Evolutionary conservation across 2,329 filamentous ascomycete species (phyloP), one percentile per base, ranked within the genome.

Genomic region (Arachnomyces sp.): DNA sequence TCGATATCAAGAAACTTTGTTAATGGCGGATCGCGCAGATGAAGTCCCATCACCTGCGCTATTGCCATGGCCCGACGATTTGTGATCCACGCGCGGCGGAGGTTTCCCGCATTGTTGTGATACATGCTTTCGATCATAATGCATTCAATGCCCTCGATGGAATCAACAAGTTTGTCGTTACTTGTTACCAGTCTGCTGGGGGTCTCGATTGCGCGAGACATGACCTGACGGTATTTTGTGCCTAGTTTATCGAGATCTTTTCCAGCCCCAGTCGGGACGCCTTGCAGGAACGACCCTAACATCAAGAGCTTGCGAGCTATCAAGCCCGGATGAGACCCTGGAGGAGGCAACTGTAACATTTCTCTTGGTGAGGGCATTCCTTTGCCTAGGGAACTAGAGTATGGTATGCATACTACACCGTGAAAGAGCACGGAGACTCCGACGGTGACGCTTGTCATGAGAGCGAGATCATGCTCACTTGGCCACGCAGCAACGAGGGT

Each of bases 221-320:
- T 61, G 33, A 66, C 51, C 3, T 7, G 31, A 9, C 36, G 45
- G 7, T 36, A 28, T 18, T 39, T 18, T 28, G 17, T 13, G 11
- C 34, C 39, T 28, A 44, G 21, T 14, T 16, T 18, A 11, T 3
- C 28, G 36, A 50, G 18, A 38, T 30, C 30, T 49, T 32, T 18
- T 43, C 60, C 46, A 13, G 56, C 54, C 25, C 44, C 43, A 0
- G 64, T 64, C 1, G 64, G 60, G 25, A 73, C 52, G 21, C 69
- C 66, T 51, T 75, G 72, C 8, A 75, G 57, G 42, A 63, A 69
- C 9, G 66, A 59, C 2, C 62, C 61, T 3, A 75, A 46, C 18
- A 71, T 65, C 8, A 77, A 57, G 15, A 77, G 61, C 5, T 66
- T 61, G 41, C 63, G 67, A 2, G 72, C 71, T 2, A 77, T 54